A percentile compares a stretch with the other conserved stretches of the same genome.
Evolutionary conservation across 441 rosid species (phyloP).

Genomic region (Aleurites moluccanus): DNA sequence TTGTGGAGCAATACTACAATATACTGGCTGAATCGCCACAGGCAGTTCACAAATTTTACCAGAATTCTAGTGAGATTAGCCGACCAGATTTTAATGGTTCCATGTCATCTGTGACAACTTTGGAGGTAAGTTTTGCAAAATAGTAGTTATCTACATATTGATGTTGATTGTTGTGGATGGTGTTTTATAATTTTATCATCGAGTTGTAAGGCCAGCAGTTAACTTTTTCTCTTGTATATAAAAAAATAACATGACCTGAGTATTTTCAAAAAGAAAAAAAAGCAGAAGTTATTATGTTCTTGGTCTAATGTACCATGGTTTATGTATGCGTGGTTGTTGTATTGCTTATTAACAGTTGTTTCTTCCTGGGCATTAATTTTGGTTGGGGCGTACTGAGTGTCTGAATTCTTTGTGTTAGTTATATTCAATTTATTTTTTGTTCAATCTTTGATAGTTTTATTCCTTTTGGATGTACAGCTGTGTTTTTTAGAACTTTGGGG

Average conservation of each 20-base stretch:
- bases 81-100: conserved; percentile 29
- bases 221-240: neutral
- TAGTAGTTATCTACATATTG: neutral
- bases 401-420: neutral
- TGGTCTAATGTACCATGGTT: neutral
- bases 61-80: conserved; percentile 36
- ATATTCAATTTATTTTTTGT: neutral
- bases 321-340: neutral
- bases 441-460: neutral
- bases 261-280: neutral
- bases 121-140: conserved; percentile 25
- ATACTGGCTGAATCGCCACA: conserved; percentile 21
- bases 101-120: conserved; percentile 24
- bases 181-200: neutral
- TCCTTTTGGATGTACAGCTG: neutral
- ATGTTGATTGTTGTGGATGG: neutral
- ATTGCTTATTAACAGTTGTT: neutral
- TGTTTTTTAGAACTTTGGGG: neutral
- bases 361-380: neutral
- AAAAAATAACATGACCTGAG: neutral
- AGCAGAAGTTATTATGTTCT: neutral
- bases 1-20: conserved; percentile 36
- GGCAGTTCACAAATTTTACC: conserved; percentile 37
- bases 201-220: neutral
- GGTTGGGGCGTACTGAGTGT: neutral